phyloP scores from a whole-genome alignment of 169 alveolate genomes.

The Plasmodium malariae region DNA sequence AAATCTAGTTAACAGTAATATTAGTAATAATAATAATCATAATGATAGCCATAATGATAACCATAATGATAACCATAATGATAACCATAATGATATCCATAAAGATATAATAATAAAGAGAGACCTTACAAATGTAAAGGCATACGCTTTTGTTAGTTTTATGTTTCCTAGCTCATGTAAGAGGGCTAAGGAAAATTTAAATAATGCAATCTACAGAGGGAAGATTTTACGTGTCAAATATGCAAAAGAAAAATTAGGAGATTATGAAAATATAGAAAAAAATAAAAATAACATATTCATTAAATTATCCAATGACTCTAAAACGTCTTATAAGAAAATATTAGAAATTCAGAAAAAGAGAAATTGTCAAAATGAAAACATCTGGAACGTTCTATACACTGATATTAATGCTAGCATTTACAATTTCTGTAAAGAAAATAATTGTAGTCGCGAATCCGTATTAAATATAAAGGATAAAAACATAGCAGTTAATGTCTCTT shows the following conservation, averaged over 20 bases:
- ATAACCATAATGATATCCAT: neutral
- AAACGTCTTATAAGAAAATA: slow-evolving; percentile 85
- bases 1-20: neutral
- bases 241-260: slow-evolving; percentile 78
- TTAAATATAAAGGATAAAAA: slow-evolving; percentile 85
- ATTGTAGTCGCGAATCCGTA: slow-evolving; percentile 88
- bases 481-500: slow-evolving; percentile 93
- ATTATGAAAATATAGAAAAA: slow-evolving; percentile 13
- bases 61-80: neutral
- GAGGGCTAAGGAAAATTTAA: slow-evolving; percentile 28
- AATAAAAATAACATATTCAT: slow-evolving; percentile 76
- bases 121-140: slow-evolving; percentile 67
- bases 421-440: slow-evolving; percentile 89
- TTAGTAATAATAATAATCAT: neutral
- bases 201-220: slow-evolving; percentile 82
- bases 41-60: slow-evolving; percentile 64
- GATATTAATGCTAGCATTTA: slow-evolving; percentile 94
- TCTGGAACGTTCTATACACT: slow-evolving; percentile 96
- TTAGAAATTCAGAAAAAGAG: slow-evolving; percentile 86
- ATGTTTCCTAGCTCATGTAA: slow-evolving; percentile 74
- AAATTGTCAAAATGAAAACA: slow-evolving; percentile 89
- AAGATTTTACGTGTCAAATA: slow-evolving; percentile 79
- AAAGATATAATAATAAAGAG: neutral
- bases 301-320: slow-evolving; percentile 84
- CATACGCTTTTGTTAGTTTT: slow-evolving; percentile 68